These are phyloP conservation scores for Metschnikowia noctiluminum DNA, from an alignment of 805 yeast genomes.

Conservation along the genomic window DNA sequence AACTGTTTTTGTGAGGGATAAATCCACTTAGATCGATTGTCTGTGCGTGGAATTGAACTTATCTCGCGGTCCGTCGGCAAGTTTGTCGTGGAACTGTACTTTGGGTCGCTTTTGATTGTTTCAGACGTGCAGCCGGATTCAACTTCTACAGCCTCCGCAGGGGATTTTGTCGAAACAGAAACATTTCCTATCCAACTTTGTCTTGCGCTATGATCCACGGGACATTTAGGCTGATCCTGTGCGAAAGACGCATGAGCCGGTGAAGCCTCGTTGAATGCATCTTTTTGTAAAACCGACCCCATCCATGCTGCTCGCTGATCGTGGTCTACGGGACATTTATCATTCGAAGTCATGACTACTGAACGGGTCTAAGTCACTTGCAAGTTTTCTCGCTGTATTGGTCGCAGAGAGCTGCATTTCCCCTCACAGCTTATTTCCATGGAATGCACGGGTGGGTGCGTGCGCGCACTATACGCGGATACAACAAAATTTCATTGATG, in stretches of 20 bases:
- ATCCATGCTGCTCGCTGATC: conserved; percentile 16
- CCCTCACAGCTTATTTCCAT: not conserved
- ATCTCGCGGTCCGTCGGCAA: conserved; percentile 74
- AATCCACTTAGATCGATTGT: conserved; percentile 69
- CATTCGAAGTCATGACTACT: conserved; percentile 8
- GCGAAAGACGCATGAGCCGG: conserved; percentile 9
- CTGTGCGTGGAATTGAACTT: conserved; percentile 79
- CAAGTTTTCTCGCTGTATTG: not conserved
- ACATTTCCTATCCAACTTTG: conserved; percentile 49
- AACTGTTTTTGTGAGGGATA: conserved; percentile 96
- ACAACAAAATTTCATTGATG: no score
- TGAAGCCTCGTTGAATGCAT: not conserved
- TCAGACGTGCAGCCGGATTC: conserved; percentile 44
- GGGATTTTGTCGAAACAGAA: conserved; percentile 26
- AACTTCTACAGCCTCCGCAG: conserved; percentile 41
- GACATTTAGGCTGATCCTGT: conserved; percentile 46
- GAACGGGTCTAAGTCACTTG: not conserved
- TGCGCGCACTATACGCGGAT: no score
- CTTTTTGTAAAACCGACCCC: conserved; percentile 9
- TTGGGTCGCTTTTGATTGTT: conserved; percentile 32
- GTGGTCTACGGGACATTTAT: conserved; percentile 20
- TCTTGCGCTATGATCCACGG: conserved; percentile 64
- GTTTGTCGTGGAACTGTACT: conserved; percentile 22
- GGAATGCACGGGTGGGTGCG: conserved; percentile 1
- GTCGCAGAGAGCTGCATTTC: not conserved